Base-by-base conservation (phyloP, 2,329 filamentous ascomycete species). In the Diplodia corticola region DNA sequence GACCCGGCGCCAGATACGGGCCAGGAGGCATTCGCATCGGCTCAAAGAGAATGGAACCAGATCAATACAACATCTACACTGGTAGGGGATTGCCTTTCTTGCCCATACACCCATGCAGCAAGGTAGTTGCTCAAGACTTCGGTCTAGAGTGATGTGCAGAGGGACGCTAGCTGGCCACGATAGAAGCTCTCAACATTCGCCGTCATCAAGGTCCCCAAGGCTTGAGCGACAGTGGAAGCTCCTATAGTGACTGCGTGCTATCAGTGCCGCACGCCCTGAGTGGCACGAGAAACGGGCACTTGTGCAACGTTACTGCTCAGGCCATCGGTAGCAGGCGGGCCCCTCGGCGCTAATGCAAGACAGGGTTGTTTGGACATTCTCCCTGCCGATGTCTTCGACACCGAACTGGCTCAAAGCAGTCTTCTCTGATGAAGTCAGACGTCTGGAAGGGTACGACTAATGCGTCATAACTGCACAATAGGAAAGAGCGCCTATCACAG, bases 1-100 rank as follows among this genome's bases (percentile, higher is more conserved):
- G 84, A 49, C 84, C 83, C 4, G 84, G 84, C 46, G 80, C 83
- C 35, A 76, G 84, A 35, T 86, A 81, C 69, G 84, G 84, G 2
- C 84, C 84, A 2, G 74, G 74, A 48, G 84, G 84, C 4, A 84
- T 86, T 66, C 79, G 83, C 50, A 75, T 76, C 66, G 84, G 83
- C 5, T 84, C 83, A 3, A 75, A 79, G 46, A 76, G 84, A 30
- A 83, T 86, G n/a, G 65, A 67, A 13, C 70, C 81, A 0, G 73
- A 74, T 44, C 77, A 73, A 1, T 85, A 78, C 76, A 80, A 74
- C 65, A 77, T 85, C 15, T 84, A 85, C 67, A 84, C 81, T 5
- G 83, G 83, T 76, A 69, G 68, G 68, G 65, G 59, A 4, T 26
- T 37, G 17, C 37, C 10, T 13, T 15, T 66, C 40, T 49, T 33